Percentiles rank a stretch among this genome's conserved stretches.
phyloP scores from a whole-genome alignment of 2,329 filamentous ascomycete genomes.

The Drechslerella coelobrocha region DNA sequence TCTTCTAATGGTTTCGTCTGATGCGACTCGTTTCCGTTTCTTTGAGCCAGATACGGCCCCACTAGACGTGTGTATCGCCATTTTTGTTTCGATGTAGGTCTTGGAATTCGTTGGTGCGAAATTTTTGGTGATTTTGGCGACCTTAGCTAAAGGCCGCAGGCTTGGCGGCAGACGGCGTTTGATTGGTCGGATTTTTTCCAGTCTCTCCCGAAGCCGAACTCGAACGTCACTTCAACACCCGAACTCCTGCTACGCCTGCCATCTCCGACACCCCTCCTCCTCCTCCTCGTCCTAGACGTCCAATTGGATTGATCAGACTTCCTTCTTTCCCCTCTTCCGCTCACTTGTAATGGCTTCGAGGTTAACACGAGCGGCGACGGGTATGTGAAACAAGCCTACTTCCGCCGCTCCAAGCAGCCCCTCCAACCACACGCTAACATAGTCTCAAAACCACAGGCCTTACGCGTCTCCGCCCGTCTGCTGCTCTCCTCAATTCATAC shows the following conservation, averaged over 20 bases:
- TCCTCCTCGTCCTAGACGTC: constrained; percentile 32
- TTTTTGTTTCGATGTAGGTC: constrained; percentile 9
- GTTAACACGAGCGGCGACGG: constrained; percentile 45
- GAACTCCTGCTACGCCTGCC: constrained; percentile 25
- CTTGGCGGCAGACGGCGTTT: constrained; percentile 39
- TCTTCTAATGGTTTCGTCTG: constrained; percentile 22
- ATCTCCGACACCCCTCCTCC: constrained; percentile 37
- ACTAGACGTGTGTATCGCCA: constrained; percentile 38
- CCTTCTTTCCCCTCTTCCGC: constrained; percentile 24
- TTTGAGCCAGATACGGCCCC: constrained; percentile 32
- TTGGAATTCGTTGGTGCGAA: constrained; percentile 3
- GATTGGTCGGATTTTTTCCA: constrained; percentile 49
- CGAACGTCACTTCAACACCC: constrained; percentile 51
- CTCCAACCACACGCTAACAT: constrained; percentile 54
- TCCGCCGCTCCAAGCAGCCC: constrained; percentile 4
- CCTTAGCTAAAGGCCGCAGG: constrained; percentile 10
- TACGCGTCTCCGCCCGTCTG: constrained; percentile 79
- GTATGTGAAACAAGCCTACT: constrained; percentile 25
- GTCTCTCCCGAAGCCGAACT: constrained; percentile 48
- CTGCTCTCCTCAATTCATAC: constrained; percentile 74
- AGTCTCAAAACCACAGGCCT: constrained; percentile 68
- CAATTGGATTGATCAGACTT: constrained; percentile 49
- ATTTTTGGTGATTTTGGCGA: constrained; percentile 46
- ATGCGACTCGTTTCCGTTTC: constrained; percentile 46
- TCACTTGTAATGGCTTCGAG: constrained; percentile 45